Base-by-base conservation (phyloP, 306 rosid genomes). In the Ceratonia siliqua region DNA sequence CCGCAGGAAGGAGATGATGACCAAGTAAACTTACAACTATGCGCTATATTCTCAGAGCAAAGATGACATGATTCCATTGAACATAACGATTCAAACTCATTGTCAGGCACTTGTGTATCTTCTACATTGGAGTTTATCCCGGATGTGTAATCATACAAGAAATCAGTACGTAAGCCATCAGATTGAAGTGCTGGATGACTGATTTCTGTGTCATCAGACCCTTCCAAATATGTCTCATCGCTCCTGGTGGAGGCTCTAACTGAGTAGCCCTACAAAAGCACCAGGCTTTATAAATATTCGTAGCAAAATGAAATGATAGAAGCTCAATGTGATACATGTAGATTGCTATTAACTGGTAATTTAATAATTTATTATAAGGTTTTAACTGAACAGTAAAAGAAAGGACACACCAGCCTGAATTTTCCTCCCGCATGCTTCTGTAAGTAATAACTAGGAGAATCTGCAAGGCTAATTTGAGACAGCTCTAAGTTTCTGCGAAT, bases 401-500 rank as follows among this genome's bases (percentile, higher is more conserved):
- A 52, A 63, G 68, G 78, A 78, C 75, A 69, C 10, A 80, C 90
- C 90, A 67, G 85, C 63, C 66, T 50, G 75, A 77, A 56, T 70
- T 61, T 78, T 70, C 57, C 52, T 12, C 74, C 72, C 0, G 22
- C 52, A 24, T 33, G 72, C 39, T 78, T 78, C 35, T 32, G 82
- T 15, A 27, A 30, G 67, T 66, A 38, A 61, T 77, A 43, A 64
- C 32, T 15, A 42, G 82, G 55, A 69, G 85, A 80, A 67, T 72
- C 79, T 50, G 72, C 38, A 54, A 48, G 33, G 50, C 21, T 61
- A 55, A 30, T 70, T 10, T 75, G 82, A 25, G 85, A 78, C 62
- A 66, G 62, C 69, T 86, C 90, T 63, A 83, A 75, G 85, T 52
- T 86, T 75, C 84, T 75, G 10, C 84, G 79, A 38, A 81, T 80